Evolutionary conservation across 495 filamentous ascomycete species (phyloP).

Genomic region (Neurospora terricola): DNA sequence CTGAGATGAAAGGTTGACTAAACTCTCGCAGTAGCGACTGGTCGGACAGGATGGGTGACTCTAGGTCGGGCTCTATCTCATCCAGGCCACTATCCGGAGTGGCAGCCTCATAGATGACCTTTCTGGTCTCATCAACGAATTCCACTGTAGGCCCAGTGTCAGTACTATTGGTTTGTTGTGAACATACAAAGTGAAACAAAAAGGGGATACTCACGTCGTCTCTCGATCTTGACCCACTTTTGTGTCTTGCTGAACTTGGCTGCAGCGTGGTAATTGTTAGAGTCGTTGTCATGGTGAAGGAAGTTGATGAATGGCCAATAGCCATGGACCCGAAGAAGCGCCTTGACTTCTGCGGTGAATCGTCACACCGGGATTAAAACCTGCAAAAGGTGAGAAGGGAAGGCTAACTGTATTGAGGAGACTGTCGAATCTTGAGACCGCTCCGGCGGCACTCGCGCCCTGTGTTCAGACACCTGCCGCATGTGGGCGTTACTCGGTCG

Average conservation of each 20-base stretch:
- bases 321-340: neutral
- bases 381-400: neutral
- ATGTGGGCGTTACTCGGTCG: conserved; percentile 33
- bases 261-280: neutral
- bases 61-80: conserved; percentile 6
- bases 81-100: conserved; percentile 13
- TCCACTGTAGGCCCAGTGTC: conserved; percentile 6
- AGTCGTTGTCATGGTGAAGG: neutral
- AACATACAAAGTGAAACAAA: neutral
- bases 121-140: conserved; percentile 19
- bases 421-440: conserved; percentile 20
- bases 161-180: neutral
- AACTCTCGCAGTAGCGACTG: neutral
- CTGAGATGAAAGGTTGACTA: neutral
- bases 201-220: conserved; percentile 13
- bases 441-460: conserved; percentile 14
- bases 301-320: neutral
- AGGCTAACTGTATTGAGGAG: neutral
- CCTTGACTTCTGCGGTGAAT: neutral
- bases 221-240: conserved; percentile 24
- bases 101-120: conserved; percentile 9
- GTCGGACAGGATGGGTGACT: conserved; percentile 3
- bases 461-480: conserved; percentile 25
- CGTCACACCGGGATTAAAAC: neutral
- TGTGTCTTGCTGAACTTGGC: conserved; percentile 17